These are phyloP conservation scores for Phialocephala sp. DNA, from an alignment of 2,329 filamentous ascomycete species.

Conservation along the genomic window DNA sequence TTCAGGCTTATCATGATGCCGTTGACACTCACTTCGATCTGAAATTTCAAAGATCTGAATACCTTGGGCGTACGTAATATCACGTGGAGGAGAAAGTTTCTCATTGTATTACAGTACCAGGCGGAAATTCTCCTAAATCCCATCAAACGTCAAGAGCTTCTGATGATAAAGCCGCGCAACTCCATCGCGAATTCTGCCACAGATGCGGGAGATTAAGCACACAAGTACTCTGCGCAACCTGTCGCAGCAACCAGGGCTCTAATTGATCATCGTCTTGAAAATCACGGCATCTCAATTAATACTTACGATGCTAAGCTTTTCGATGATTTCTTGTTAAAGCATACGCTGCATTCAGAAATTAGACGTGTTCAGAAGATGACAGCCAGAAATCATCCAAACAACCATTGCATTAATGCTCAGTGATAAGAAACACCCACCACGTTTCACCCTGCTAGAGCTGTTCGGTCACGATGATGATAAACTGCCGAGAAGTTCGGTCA, in stretches of 20 bases:
- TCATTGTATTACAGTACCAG: background rate
- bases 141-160: slow-evolving; percentile 1
- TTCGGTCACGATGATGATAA: background rate
- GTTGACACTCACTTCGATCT: background rate
- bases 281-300: background rate
- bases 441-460: background rate
- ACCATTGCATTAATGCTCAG: slow-evolving; percentile 7
- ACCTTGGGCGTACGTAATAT: background rate
- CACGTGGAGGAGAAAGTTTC: background rate
- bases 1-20: background rate
- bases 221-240: no score
- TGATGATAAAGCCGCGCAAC: background rate
- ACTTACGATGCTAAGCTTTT: background rate
- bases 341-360: background rate
- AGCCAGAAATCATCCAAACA: slow-evolving; percentile 5
- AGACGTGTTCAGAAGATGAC: background rate
- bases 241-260: background rate
- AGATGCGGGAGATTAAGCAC: background rate
- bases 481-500: slow-evolving; percentile 1
- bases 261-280: background rate
- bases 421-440: background rate
- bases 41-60: background rate
- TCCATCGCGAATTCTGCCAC: background rate
- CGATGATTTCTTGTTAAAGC: background rate
- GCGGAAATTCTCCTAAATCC: background rate